Base-by-base conservation (phyloP, 1,284 basidiomycete species). In the Ceraceosorus guamensis region DNA sequence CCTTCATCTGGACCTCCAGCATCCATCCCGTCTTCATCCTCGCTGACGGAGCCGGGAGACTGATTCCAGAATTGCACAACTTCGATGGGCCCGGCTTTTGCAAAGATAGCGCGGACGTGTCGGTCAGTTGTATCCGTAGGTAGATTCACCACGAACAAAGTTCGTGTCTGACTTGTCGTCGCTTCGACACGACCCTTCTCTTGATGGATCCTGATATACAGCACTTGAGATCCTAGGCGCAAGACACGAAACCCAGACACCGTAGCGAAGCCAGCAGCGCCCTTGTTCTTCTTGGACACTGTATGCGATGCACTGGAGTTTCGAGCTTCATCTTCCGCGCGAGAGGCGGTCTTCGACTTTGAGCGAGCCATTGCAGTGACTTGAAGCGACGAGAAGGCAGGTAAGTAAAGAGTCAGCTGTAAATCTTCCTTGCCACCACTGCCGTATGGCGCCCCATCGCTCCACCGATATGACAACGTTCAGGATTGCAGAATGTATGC, bases 101-200 rank as follows among this genome's bases (percentile, higher is more conserved):
- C 50, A 48, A 75, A 74, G 32, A 73, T 53, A 37, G 59, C 55
- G 11, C 67, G 53, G 24, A 75, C 46, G 46, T 63, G 61, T 10
- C 48, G 50, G 8, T 68, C 66, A 18, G 69, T 69, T 3, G 67
- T 57, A 57, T 75, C 72, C 31, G 53, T 43, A 8, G 72, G 72
- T 45, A 75, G 37, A 49, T 75, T 75, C 6, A 67, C 72, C 11
- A 73, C 37, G 41, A 75, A 75, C 18, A 75, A 53, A 30, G 73
- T 75, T 6, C 73, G 53, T 24, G 24, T 24, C 24, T 24, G 24
- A 24, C 24, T 24, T 24, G 24, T 24, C 24, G 24, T 24, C 24
- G 24, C 24, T 24, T 24, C 24, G 24, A 24, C 24, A 39, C 68
- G 61, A 43, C 45, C 24, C 24, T 39, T n/a, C 16, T 56, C 50